Evolutionary conservation across 495 filamentous ascomycete genomes (phyloP).

Genomic region (Penicillium mononematosum): DNA sequence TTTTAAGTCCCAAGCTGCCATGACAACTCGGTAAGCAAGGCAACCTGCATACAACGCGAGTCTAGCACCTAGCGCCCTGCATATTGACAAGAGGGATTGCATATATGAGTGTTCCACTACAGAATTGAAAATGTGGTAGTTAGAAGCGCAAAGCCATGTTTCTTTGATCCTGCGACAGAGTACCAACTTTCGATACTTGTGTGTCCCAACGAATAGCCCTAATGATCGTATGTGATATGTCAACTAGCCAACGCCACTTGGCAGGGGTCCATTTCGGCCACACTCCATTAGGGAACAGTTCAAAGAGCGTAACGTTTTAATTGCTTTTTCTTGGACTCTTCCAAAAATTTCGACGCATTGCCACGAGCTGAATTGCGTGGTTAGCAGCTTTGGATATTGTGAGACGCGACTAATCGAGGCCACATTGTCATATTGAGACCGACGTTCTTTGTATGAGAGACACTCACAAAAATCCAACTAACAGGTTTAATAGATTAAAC

Average conservation of each 20-base stretch:
- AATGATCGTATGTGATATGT: not conserved
- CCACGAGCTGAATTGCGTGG: not conserved
- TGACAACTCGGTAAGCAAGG: not conserved
- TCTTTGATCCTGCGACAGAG: not conserved
- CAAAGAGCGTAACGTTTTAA: not conserved
- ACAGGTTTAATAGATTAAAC: not conserved
- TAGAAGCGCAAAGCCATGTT: not conserved
- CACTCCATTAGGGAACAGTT: not conserved
- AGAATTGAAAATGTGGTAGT: not conserved
- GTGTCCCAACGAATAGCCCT: not conserved
- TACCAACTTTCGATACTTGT: not conserved
- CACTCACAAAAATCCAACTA: not conserved
- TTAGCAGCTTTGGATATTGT: not conserved
- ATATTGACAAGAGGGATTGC: not conserved
- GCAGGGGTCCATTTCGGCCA: not conserved
- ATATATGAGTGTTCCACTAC: not conserved
- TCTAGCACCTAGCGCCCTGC: not conserved
- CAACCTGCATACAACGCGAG: not conserved
- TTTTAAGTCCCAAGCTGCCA: not conserved
- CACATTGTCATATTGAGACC: not conserved
- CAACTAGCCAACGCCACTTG: not conserved
- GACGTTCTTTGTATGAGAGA: not conserved
- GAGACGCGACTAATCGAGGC: not conserved
- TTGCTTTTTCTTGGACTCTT: not conserved
- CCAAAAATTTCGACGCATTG: not conserved